Conservation (phyloP, 2,329 filamentous ascomycete species). For the Periconia macrospinosa region DNA sequence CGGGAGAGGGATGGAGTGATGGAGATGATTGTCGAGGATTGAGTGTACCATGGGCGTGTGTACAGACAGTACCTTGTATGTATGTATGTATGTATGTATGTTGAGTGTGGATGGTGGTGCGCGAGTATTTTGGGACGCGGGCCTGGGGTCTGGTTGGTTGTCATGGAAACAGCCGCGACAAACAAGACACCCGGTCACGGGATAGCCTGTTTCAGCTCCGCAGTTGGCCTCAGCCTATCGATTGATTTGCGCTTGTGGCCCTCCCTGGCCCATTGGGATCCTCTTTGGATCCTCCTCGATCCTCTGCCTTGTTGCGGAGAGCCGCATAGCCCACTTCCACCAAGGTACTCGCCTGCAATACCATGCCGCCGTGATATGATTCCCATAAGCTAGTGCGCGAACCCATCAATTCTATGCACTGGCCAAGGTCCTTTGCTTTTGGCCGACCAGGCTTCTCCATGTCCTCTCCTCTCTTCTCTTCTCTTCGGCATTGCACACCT, state of each 20-base stretch:
- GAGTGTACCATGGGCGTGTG: too few relatives aligned
- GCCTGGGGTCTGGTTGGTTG: background rate
- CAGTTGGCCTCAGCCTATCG: background rate
- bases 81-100: background rate
- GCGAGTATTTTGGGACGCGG: background rate
- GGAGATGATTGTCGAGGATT: conserved; percentile 14
- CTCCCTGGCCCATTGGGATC: too few relatives aligned
- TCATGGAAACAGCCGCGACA: background rate
- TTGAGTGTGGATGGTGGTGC: background rate
- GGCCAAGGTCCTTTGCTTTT: background rate
- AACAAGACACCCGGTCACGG: background rate
- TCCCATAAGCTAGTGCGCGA: too few relatives aligned
- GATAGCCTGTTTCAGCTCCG: background rate
- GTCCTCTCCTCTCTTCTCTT: background rate
- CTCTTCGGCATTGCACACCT: too few relatives aligned
- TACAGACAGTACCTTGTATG: too few relatives aligned
- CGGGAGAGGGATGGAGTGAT: conserved; percentile 29
- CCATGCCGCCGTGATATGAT: too few relatives aligned
- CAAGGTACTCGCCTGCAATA: too few relatives aligned
- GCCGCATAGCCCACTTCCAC: too few relatives aligned
- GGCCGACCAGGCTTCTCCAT: background rate
- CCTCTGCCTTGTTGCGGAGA: too few relatives aligned
- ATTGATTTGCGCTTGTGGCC: too few relatives aligned
- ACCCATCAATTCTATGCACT: too few relatives aligned
- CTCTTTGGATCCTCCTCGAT: too few relatives aligned